Conservation (phyloP, 2,329 filamentous ascomycete genomes). For the Fusarium penzigii region DNA sequence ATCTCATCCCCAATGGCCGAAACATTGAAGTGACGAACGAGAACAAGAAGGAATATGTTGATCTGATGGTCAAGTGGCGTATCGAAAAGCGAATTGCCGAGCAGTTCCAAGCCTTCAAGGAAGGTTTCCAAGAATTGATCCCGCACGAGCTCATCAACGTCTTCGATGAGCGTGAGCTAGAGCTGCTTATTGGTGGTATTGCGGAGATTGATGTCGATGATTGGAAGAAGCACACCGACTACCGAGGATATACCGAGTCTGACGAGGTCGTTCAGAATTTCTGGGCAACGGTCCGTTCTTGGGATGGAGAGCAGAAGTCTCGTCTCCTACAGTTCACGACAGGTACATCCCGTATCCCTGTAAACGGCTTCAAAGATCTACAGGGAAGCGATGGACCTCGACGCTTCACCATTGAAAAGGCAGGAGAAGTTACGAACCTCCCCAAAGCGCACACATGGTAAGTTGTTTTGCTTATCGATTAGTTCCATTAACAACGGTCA, state of each 20-base stretch:
- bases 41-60: conserved; percentile 98
- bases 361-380: conserved; percentile 99
- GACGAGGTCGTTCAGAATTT: conserved; percentile 98
- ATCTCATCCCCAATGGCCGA: conserved; percentile 85
- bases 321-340: conserved; percentile 95
- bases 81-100: conserved; percentile 98
- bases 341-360: conserved; percentile 94
- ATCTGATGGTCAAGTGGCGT: conserved; percentile 98
- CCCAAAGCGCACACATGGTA: conserved; percentile 99
- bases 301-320: conserved; percentile 98
- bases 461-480: conserved; percentile 36
- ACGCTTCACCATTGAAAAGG: conserved; percentile 97
- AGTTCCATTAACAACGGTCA: conserved; percentile 4
- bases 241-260: conserved; percentile 95
- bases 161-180: conserved; percentile 96
- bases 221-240: conserved; percentile 99
- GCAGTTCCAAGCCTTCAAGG: conserved; percentile 97
- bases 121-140: conserved; percentile 96
- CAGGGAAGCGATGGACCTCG: conserved; percentile 95
- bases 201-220: conserved; percentile 99
- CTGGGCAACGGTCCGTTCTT: conserved; percentile 95
- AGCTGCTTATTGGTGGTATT: conserved; percentile 95
- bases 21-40: conserved; percentile 97
- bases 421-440: conserved; percentile 84
- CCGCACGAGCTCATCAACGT: conserved; percentile 96